Percentiles rank a stretch among this genome's conserved stretches.
Evolutionary conservation across 805 yeast genomes (phyloP).

Genomic region (Kodamaea restingae): DNA sequence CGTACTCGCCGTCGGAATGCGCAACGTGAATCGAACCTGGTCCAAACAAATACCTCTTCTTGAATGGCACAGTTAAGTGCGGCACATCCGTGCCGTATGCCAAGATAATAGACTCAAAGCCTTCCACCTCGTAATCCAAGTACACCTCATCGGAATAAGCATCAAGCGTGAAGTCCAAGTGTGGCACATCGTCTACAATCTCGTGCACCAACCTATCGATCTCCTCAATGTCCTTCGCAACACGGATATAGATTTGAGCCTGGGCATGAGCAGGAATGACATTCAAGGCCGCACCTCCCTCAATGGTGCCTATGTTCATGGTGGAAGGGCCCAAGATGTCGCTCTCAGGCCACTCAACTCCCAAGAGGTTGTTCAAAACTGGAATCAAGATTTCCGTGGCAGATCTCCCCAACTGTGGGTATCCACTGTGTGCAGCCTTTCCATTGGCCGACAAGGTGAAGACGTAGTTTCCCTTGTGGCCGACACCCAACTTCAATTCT

Average conservation of each 20-base stretch:
- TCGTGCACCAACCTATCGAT: constrained; percentile 35
- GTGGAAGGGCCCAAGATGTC: constrained; percentile 59
- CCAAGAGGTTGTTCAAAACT: constrained; percentile 43
- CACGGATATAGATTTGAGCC: constrained; percentile 50
- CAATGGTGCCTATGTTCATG: constrained; percentile 53
- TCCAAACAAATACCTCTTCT: constrained; percentile 53
- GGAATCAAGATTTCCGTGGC: constrained; percentile 57
- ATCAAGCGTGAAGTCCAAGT: constrained; percentile 17
- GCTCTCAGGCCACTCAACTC: constrained; percentile 45
- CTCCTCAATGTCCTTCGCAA: constrained; percentile 43
- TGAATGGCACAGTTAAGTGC: constrained; percentile 18
- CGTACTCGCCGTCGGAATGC: constrained; percentile 54
- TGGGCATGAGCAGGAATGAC: constrained; percentile 58
- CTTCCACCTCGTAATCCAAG: constrained; percentile 59
- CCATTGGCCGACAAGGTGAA: constrained; percentile 48
- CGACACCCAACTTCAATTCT: constrained; percentile 61
- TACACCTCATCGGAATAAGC: constrained; percentile 36
- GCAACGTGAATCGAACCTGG: constrained; percentile 65
- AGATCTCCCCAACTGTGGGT: constrained; percentile 63
- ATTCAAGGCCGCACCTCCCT: constrained; percentile 64
- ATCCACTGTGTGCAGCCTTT: constrained; percentile 61
- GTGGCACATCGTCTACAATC: constrained; percentile 26
- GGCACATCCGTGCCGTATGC: constrained; percentile 48
- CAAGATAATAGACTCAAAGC: constrained; percentile 50
- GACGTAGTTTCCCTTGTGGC: constrained; percentile 59